Percentiles rank a stretch among this genome's conserved stretches.
These are phyloP conservation scores for Marasmius tenuissimus DNA, from an alignment of 1,284 basidiomycete genomes.

Conservation along the genomic window DNA sequence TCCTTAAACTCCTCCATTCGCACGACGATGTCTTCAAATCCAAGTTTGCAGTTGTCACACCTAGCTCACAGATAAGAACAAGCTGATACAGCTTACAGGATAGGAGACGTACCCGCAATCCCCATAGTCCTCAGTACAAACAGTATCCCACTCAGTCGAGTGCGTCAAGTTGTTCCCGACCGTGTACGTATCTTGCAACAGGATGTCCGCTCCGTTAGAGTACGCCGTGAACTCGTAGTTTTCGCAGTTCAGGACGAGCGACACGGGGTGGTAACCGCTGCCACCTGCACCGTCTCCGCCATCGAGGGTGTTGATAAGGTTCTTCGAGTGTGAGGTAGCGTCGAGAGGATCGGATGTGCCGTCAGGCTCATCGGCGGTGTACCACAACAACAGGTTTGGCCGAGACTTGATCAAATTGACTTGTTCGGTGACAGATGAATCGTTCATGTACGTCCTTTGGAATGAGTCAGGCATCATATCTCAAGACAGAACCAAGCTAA, in stretches of 20 bases:
- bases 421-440: slow-evolving; percentile 60
- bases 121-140: slow-evolving; percentile 48
- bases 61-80: slow-evolving; percentile 7
- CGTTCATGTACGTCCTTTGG: slow-evolving; percentile 61
- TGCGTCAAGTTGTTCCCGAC: slow-evolving; percentile 70
- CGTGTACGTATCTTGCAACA: slow-evolving; percentile 50
- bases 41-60: slow-evolving; percentile 54
- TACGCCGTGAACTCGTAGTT: slow-evolving; percentile 66
- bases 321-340: slow-evolving; percentile 55
- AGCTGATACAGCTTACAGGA: slow-evolving; percentile 34
- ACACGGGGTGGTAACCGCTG: slow-evolving; percentile 67
- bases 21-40: slow-evolving; percentile 60
- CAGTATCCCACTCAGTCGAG: slow-evolving; percentile 47
- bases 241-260: slow-evolving; percentile 73
- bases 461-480: background rate
- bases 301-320: slow-evolving; percentile 67
- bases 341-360: slow-evolving; percentile 66
- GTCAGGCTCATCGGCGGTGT: slow-evolving; percentile 77
- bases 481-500: background rate
- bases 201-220: slow-evolving; percentile 58
- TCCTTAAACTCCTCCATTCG: slow-evolving; percentile 64
- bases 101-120: slow-evolving; percentile 69
- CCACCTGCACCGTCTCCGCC: slow-evolving; percentile 32
- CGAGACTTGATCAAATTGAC: slow-evolving; percentile 66
- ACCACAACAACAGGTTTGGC: slow-evolving; percentile 73